phyloP scores from a whole-genome alignment of 2,329 filamentous ascomycete genomes.

The Apiospora aurea region DNA sequence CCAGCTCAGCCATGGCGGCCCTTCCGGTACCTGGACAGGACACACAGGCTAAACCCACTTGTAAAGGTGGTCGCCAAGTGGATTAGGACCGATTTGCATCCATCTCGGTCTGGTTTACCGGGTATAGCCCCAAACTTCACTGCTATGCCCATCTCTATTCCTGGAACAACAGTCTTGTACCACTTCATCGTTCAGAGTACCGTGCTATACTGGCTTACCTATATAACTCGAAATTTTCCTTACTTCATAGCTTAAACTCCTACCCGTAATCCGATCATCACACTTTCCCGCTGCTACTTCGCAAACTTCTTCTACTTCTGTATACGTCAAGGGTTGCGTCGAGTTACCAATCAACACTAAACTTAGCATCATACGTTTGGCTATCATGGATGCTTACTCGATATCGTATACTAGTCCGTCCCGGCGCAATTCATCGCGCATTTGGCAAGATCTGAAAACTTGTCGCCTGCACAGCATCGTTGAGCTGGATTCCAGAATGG shows the following conservation, averaged over 20 bases:
- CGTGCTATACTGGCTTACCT: background rate
- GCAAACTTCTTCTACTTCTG: background rate
- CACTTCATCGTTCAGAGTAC: background rate
- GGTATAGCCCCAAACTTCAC: slow-evolving; percentile 8
- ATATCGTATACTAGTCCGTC: slow-evolving; percentile 55
- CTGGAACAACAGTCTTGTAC: background rate
- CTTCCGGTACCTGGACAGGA: background rate
- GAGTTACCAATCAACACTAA: background rate
- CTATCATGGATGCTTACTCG: slow-evolving; percentile 59
- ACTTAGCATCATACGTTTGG: background rate
- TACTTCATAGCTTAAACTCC: too few species aligned
- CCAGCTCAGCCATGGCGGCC: background rate
- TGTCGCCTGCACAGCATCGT: slow-evolving; percentile 47
- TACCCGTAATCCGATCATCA: background rate
- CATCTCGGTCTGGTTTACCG: background rate
- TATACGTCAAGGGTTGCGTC: too few species aligned
- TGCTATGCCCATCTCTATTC: background rate
- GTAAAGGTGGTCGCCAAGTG: background rate
- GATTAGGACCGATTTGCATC: slow-evolving; percentile 12
- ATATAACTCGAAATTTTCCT: background rate
- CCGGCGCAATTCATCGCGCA: slow-evolving; percentile 52
- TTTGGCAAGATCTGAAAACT: slow-evolving; percentile 57
- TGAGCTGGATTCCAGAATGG: slow-evolving; percentile 41
- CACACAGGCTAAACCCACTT: slow-evolving; percentile 1
- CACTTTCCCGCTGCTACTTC: background rate